phyloP scores from a whole-genome alignment of 192 early-diverging fungal genomes.

The Rhizophagus clarus region DNA sequence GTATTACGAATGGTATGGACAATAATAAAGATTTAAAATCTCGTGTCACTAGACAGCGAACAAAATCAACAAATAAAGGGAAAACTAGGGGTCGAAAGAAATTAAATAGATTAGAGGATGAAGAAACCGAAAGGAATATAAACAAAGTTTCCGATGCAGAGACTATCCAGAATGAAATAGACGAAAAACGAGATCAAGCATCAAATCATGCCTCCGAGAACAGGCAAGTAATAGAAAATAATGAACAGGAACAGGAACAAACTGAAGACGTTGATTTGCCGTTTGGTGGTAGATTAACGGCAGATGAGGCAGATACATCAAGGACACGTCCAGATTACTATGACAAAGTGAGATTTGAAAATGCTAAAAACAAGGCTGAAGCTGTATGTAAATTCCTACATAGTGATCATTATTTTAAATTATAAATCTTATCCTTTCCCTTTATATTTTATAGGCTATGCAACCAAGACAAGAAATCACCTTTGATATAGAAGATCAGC shows the following conservation, averaged over 20 bases:
- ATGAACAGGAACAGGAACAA: conserved; percentile 26
- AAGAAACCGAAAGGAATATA: background rate
- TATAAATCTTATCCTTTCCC: background rate
- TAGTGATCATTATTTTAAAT: background rate
- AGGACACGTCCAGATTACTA: conserved; percentile 52
- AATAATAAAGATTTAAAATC: background rate
- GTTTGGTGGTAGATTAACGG: conserved; percentile 55
- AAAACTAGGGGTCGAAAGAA: background rate
- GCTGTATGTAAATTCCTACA: conserved; percentile 28
- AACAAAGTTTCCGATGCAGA: background rate
- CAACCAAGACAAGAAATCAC: conserved; percentile 6
- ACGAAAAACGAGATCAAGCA: background rate
- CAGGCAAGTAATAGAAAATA: background rate
- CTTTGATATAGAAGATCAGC: conserved; percentile 24
- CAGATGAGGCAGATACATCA: conserved; percentile 54
- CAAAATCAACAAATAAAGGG: background rate
- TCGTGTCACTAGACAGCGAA: background rate
- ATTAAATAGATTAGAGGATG: background rate
- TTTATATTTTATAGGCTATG: background rate
- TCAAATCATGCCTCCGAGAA: background rate
- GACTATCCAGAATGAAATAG: background rate
- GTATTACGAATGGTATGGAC: background rate
- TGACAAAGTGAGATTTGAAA: conserved; percentile 58
- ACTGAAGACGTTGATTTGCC: conserved; percentile 36
- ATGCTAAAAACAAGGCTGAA: conserved; percentile 46